Evolutionary conservation across 139 green algal genomes (phyloP), one percentile per base, ranked within the genome.

Genomic region (Chlamydomonas asymmetrica): DNA sequence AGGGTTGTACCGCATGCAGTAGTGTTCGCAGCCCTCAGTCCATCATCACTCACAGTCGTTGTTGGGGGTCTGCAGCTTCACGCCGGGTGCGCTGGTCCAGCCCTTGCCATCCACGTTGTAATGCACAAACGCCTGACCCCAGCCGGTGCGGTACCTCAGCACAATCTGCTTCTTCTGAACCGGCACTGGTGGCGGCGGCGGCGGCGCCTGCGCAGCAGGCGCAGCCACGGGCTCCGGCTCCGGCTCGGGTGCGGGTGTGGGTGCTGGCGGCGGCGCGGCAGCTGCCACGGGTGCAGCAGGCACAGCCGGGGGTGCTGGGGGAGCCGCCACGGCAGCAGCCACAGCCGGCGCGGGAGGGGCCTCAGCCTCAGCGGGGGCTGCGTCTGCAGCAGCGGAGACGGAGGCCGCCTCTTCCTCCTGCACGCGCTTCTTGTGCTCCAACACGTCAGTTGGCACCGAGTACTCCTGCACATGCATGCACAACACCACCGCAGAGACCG

Each of bases 21-120:
- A n/a, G n/a, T n/a, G n/a, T n/a, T n/a, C n/a, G n/a, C n/a, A n/a
- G n/a, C n/a, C n/a, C n/a, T n/a, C n/a, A n/a, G n/a, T n/a, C n/a
- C n/a, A n/a, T n/a, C n/a, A n/a, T n/a, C n/a, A n/a, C n/a, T n/a
- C n/a, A n/a, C n/a, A n/a, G n/a, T n/a, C n/a, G 27, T 31, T 8
- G 23, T 57, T 57, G 0, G 20, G 22, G 32, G 66, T 31, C 56
- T 76, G 40, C 70, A 76, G 65, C 27, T 27, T 34, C 31, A 65
- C 59, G 1, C 72, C 72, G 27, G 72, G 72, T 37, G 40, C 23
- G 34, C 5, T 43, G 22, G 72, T 78, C 72, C 72, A 78, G 72
- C 72, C 72, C 62, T 65, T 65, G 45, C 72, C 72, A 34, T 78
- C 72, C 35, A 72, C 62, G 65, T 78, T 78, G 10, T 37, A 52